These are phyloP conservation scores for Corchorus capsularis DNA, from an alignment of 345 rosid species.

Conservation along the genomic window DNA sequence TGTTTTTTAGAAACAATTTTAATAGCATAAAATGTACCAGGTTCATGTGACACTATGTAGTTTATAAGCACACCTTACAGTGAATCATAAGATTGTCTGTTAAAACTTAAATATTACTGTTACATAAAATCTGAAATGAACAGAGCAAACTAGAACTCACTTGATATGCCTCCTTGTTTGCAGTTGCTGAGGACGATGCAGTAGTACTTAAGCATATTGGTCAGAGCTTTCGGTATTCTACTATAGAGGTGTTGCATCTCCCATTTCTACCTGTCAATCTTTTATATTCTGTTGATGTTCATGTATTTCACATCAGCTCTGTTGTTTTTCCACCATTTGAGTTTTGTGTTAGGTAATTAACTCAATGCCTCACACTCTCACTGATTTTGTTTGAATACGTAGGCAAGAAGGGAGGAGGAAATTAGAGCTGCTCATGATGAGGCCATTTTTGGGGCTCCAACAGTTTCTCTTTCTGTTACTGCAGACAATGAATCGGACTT, in stretches of 20 bases:
- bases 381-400: conserved; percentile 9
- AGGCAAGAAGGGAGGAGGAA: conserved; percentile 82
- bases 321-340: neutral
- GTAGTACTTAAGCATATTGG: conserved; percentile 81
- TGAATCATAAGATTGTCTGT: neutral
- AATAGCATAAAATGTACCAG: neutral
- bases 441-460: conserved; percentile 88
- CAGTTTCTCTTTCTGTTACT: conserved; percentile 26
- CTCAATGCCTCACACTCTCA: neutral
- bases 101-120: neutral
- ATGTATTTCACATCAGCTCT: neutral
- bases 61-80: neutral
- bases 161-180: conserved; percentile 1
- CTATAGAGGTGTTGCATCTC: conserved; percentile 59
- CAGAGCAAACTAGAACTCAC: neutral
- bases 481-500: conserved; percentile 39
- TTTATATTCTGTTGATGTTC: conserved; percentile 10
- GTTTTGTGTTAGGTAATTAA: neutral
- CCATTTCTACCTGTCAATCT: neutral
- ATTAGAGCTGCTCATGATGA: conserved; percentile 80
- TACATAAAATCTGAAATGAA: neutral
- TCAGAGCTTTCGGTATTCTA: conserved; percentile 82
- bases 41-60: neutral
- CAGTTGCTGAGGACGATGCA: conserved; percentile 86
- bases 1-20: neutral